Percentiles rank a stretch among this genome's conserved stretches.
Evolutionary conservation across 176 grass and related monocot species (phyloP).

Genomic region (Rhynchospora tenuis): DNA sequence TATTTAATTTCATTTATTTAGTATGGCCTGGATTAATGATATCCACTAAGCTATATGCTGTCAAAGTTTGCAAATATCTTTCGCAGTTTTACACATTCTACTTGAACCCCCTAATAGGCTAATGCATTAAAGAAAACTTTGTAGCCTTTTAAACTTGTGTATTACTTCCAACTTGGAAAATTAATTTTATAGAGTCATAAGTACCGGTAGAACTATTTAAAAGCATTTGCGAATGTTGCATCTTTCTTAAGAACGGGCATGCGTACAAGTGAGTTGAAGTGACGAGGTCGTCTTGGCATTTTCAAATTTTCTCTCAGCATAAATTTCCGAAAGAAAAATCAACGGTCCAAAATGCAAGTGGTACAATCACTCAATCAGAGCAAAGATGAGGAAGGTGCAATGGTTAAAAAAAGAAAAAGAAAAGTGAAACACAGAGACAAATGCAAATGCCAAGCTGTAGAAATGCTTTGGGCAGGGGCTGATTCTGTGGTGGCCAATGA

Average conservation of each 20-base stretch:
- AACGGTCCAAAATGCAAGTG: not conserved
- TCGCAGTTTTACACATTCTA: not conserved
- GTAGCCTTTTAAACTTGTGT: not conserved
- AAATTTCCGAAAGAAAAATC: not conserved
- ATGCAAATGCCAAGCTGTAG: slow-evolving; percentile 14
- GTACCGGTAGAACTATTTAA: not conserved
- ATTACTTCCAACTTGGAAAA: not conserved
- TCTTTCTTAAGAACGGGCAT: not conserved
- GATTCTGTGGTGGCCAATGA: slow-evolving; percentile 14
- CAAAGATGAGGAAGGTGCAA: not conserved
- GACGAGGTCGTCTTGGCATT: not conserved
- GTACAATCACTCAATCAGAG: not conserved
- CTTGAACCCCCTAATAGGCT: not conserved
- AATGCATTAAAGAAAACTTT: not conserved
- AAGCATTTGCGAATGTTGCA: not conserved
- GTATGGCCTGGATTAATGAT: not conserved
- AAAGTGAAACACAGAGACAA: not conserved
- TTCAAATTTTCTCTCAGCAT: not conserved
- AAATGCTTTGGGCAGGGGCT: not conserved
- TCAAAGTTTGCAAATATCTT: not conserved
- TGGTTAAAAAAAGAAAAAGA: slow-evolving; percentile 11
- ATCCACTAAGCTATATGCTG: not conserved
- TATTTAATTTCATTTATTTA: not conserved
- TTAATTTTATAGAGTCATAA: not conserved
- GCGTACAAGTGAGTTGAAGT: not conserved